phyloP scores from a whole-genome alignment of 805 yeast species.

The Metschnikowia aberdeeniae region DNA sequence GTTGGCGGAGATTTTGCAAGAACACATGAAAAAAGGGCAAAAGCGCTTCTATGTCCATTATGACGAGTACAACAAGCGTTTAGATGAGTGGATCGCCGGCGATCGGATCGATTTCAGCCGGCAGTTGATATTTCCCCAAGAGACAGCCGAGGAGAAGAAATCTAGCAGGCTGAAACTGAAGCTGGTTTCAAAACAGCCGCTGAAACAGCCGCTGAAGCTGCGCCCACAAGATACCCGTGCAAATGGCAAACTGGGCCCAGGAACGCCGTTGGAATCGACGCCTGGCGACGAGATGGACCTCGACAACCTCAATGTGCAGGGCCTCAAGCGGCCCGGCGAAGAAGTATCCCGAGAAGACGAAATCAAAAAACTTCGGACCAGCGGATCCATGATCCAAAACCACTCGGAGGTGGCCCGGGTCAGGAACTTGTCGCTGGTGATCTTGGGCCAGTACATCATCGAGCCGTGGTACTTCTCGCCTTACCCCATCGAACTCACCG shows the following conservation, averaged over 20 bases:
- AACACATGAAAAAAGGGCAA: constrained; percentile 69
- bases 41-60: constrained; percentile 89
- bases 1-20: constrained; percentile 79
- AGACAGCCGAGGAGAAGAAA: constrained; percentile 46
- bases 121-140: constrained; percentile 69
- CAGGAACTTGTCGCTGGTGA: constrained; percentile 71
- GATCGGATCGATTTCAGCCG: constrained; percentile 68
- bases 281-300: constrained; percentile 71
- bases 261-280: constrained; percentile 23
- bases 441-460: constrained; percentile 84
- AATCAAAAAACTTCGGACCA: constrained; percentile 81
- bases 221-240: neutral
- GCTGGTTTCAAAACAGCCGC: constrained; percentile 22
- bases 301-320: constrained; percentile 83
- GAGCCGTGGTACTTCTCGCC: constrained; percentile 99
- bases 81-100: constrained; percentile 89
- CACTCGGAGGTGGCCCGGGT: constrained; percentile 86
- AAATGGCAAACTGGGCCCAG: constrained; percentile 15
- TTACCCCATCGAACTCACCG: constrained; percentile 91
- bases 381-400: constrained; percentile 96
- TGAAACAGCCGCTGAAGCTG: neutral
- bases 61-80: constrained; percentile 88
- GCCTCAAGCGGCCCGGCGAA: constrained; percentile 60
- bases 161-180: constrained; percentile 27
- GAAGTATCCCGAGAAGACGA: constrained; percentile 86